A percentile compares a stretch with the other conserved stretches of the same genome.
Evolutionary conservation across 441 rosid species (phyloP).

Genomic region (Populus hybrid): DNA sequence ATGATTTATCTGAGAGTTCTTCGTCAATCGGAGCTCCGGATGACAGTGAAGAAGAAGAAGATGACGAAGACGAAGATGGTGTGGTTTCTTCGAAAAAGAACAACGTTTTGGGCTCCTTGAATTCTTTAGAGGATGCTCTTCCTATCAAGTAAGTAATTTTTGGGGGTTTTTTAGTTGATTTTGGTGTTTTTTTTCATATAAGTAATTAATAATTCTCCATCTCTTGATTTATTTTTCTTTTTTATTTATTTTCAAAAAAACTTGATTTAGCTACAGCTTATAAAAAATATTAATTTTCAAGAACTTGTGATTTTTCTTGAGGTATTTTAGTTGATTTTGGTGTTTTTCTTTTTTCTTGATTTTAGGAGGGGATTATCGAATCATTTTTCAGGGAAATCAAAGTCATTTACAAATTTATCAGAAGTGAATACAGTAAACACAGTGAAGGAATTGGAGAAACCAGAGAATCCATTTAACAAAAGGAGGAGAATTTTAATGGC

Average conservation of each 20-base stretch:
- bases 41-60: constrained; percentile 50
- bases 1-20: constrained; percentile 41
- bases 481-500: constrained; percentile 17
- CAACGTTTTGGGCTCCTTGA: constrained; percentile 31
- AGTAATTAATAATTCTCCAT: constrained; percentile 4
- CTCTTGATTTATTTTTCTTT: not conserved
- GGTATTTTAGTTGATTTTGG: not conserved
- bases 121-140: constrained; percentile 64
- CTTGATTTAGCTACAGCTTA: not conserved
- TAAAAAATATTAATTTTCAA: not conserved
- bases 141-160: constrained; percentile 55
- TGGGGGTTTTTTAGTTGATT: too few species aligned
- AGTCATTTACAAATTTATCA: constrained; percentile 23
- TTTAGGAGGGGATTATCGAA: constrained; percentile 49
- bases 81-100: constrained; percentile 34
- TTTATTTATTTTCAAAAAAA: not conserved
- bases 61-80: constrained; percentile 30
- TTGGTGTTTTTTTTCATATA: constrained; percentile 1
- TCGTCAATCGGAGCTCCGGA: constrained; percentile 72
- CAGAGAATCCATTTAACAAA: constrained; percentile 66
- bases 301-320: too few species aligned
- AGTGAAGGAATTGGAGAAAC: constrained; percentile 53
- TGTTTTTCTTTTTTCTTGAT: not conserved
- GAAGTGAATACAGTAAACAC: constrained; percentile 30
- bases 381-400: constrained; percentile 59